A percentile compares a stretch with the other conserved stretches of the same genome.
Evolutionary conservation across 495 filamentous ascomycete genomes (phyloP).

Genomic region (Recurvomyces mirabilis): DNA sequence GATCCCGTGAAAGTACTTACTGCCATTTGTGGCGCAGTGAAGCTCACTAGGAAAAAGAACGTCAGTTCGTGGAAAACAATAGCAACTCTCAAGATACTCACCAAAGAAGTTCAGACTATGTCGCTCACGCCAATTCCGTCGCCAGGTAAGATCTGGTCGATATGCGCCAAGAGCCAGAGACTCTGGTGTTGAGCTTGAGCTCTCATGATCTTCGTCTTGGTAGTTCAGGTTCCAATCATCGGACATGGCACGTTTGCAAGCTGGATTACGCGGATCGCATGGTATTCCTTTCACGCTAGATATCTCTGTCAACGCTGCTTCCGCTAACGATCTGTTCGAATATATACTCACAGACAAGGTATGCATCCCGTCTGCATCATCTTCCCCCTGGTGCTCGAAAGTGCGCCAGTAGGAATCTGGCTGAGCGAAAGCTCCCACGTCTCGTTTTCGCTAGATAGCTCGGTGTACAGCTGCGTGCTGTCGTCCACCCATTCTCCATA

Average conservation of each 20-base stretch:
- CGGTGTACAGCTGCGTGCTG: background rate
- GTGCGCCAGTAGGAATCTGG: too few species aligned
- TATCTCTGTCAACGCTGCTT: too few species aligned
- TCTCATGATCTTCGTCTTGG: background rate
- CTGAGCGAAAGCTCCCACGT: too few species aligned
- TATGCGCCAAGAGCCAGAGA: constrained; percentile 4
- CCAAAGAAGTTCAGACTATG: constrained; percentile 21
- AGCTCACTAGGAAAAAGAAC: too few species aligned
- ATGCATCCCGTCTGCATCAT: constrained; percentile 20
- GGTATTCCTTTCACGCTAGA: constrained; percentile 11
- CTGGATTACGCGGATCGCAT: constrained; percentile 13
- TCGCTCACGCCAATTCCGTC: constrained; percentile 16
- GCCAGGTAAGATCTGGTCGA: constrained; percentile 15
- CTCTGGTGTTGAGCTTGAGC: background rate
- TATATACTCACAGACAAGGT: constrained; percentile 16
- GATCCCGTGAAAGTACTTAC: too few species aligned
- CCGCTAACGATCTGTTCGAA: too few species aligned
- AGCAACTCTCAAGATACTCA: too few species aligned
- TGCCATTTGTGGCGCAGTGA: constrained; percentile 19
- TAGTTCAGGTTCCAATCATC: constrained; percentile 19
- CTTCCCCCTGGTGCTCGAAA: too few species aligned
- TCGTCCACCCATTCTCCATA: background rate
- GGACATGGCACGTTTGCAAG: constrained; percentile 10
- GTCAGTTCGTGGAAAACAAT: too few species aligned
- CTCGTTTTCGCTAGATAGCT: too few species aligned